A percentile compares a stretch with the other conserved stretches of the same genome.
Conservation (phyloP, 371 early-diverging fungal species). For the Sporodiniella umbellata region DNA sequence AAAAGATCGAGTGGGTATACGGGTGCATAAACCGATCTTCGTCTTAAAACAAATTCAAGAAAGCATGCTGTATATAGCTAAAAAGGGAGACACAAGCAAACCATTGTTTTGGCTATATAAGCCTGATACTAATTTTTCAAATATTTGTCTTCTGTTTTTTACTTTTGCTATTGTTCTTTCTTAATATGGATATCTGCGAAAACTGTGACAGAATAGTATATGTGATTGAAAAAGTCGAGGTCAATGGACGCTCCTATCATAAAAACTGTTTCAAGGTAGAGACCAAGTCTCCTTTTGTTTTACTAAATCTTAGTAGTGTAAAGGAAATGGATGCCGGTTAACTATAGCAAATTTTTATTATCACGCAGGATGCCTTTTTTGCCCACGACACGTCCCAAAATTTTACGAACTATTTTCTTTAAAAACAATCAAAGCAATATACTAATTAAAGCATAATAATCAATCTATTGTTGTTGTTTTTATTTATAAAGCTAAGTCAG, state of each 20-base stretch:
- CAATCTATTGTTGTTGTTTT: background rate
- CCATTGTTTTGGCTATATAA: too few species aligned
- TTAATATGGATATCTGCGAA: constrained; percentile 34
- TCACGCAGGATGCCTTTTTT: constrained; percentile 25
- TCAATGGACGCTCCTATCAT: constrained; percentile 55
- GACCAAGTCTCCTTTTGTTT: background rate
- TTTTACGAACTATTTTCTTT: constrained; percentile 1
- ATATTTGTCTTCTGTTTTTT: background rate
- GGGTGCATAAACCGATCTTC: too few species aligned
- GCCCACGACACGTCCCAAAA: constrained; percentile 43
- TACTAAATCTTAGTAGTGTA: background rate
- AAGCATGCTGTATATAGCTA: too few species aligned
- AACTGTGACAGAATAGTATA: constrained; percentile 59
- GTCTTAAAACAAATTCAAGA: too few species aligned
- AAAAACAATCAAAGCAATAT: background rate
- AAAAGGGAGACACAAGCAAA: too few species aligned
- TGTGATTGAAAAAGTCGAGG: constrained; percentile 61
- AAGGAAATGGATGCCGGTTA: constrained; percentile 30
- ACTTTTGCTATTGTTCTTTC: background rate
- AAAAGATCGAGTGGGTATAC: too few species aligned
- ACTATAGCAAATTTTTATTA: constrained; percentile 36
- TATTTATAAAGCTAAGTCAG: too few species aligned
- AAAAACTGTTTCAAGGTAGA: constrained; percentile 55
- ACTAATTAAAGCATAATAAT: background rate
- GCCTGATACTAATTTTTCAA: too few species aligned